Evolutionary conservation across 139 green algal genomes (phyloP), one percentile per base, ranked within the genome.

Genomic region (Pleodorina starrii): DNA sequence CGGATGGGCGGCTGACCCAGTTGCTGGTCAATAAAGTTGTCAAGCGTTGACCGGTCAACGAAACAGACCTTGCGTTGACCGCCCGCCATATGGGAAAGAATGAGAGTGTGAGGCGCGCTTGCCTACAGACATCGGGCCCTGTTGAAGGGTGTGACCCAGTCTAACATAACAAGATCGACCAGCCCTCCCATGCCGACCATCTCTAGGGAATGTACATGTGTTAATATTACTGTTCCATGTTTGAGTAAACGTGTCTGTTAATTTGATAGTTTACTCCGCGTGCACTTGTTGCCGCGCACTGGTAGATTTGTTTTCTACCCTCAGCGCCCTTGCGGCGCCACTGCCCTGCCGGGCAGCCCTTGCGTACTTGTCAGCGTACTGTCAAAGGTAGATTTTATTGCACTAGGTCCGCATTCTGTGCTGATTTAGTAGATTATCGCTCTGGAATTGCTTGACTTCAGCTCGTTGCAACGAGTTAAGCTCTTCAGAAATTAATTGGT

Each of bases 101-200:
- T 76, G 68, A 76, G 32, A 76, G 68, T 76, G 68, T 76, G 68
- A 76, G 57, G 19, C 57, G 36, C 29, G 32, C 6, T 48, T 40
- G 35, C 27, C 35, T 76, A n/a, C 5, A 14, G 35, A 32, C 68
- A 76, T 76, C 68, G 68, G 72, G 72, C 42, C 72, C 72, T 57
- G 4, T 57, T 57, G 63, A 73, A 1, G 16, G 14, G 72, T 80
- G 72, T 80, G 42, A 80, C 72, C 35, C 32, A 76, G 68, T 80
- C 42, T 80, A 40, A 19, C n/a, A 80, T 80, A 80, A 57, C 72
- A 80, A 80, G 40, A 40, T 77, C 72, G 72, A 57, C 42, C 72
- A 35, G 11, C 40, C 35, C 35, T 57, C 9, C 57, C 16, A 59
- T 36, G 38, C 57, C 16, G 14, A 80, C 72, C 40, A 80, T 16